Percentiles rank a stretch among this genome's conserved stretches.
Evolutionary conservation across 495 filamentous ascomycete species (phyloP).

Genomic region (Aspergillus ellipticus): DNA sequence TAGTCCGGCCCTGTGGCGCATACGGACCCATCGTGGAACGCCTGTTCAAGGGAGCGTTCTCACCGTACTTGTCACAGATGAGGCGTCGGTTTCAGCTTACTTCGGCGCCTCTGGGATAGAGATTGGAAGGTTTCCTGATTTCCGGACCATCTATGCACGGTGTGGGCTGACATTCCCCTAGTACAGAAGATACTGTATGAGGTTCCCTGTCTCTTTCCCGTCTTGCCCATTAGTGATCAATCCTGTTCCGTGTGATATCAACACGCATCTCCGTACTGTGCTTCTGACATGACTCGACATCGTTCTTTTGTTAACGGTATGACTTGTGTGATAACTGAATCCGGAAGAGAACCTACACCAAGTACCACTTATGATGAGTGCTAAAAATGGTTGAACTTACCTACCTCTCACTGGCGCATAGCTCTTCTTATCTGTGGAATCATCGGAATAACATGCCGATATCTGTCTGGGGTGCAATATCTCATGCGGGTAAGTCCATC

Average conservation of each 20-base stretch:
- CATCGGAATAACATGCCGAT: too few species aligned
- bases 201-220: background rate
- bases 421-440: background rate
- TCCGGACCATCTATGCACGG: background rate
- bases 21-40: background rate
- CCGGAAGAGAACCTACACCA: background rate
- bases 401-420: background rate
- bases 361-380: background rate
- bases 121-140: background rate
- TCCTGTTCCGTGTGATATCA: background rate
- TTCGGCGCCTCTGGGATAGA: background rate
- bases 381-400: background rate
- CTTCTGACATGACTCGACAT: background rate
- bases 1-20: background rate
- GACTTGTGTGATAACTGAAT: background rate
- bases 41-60: background rate
- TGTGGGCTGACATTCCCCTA: background rate
- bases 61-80: background rate
- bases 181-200: background rate
- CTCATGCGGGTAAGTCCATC: too few species aligned
- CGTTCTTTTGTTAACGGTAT: background rate
- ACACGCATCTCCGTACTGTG: background rate
- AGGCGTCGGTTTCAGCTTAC: background rate
- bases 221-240: background rate
- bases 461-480: too few species aligned